A percentile compares a stretch with the other conserved stretches of the same genome.
Conservation (phyloP, 2,329 filamentous ascomycete genomes). For the Whalleya microplaca region DNA sequence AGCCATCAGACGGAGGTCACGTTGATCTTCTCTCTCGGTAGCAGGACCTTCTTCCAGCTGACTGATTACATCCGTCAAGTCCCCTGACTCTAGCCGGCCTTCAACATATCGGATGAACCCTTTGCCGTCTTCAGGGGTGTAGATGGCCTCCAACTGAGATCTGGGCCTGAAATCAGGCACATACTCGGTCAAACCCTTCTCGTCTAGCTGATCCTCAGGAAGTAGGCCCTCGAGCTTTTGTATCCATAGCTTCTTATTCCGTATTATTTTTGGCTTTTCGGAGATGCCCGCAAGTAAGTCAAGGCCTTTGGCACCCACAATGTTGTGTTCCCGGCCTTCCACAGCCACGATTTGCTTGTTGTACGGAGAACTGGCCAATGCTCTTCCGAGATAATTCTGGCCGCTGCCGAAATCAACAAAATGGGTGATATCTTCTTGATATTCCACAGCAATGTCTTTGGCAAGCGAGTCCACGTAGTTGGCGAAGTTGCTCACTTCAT, state of each 20-base stretch:
- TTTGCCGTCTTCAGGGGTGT: slow-evolving; percentile 62
- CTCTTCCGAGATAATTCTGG: slow-evolving; percentile 92
- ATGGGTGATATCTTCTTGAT: slow-evolving; percentile 71
- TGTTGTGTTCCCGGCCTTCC: slow-evolving; percentile 85
- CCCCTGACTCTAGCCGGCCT: slow-evolving; percentile 72
- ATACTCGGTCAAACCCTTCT: slow-evolving; percentile 39
- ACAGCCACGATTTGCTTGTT: slow-evolving; percentile 88
- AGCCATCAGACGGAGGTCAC: slow-evolving; percentile 70
- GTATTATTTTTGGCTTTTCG: slow-evolving; percentile 71
- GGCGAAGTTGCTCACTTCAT: slow-evolving; percentile 93
- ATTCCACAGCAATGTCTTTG: slow-evolving; percentile 59
- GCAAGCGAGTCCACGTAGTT: slow-evolving; percentile 72
- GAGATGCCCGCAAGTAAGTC: slow-evolving; percentile 82
- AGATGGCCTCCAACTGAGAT: slow-evolving; percentile 54
- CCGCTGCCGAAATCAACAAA: slow-evolving; percentile 96
- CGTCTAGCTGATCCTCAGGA: slow-evolving; percentile 46
- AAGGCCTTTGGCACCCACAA: slow-evolving; percentile 79
- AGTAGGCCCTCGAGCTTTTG: slow-evolving; percentile 50
- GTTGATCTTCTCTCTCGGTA: slow-evolving; percentile 30
- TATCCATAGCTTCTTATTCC: slow-evolving; percentile 81
- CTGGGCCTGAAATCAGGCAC: slow-evolving; percentile 55
- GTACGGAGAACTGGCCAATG: slow-evolving; percentile 83
- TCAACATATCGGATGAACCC: slow-evolving; percentile 79
- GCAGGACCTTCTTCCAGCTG: slow-evolving; percentile 37
- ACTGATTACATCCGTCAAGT: slow-evolving; percentile 53